Conservation (phyloP, 352 stramenopile genomes). For the Pythium brachiatum region DNA sequence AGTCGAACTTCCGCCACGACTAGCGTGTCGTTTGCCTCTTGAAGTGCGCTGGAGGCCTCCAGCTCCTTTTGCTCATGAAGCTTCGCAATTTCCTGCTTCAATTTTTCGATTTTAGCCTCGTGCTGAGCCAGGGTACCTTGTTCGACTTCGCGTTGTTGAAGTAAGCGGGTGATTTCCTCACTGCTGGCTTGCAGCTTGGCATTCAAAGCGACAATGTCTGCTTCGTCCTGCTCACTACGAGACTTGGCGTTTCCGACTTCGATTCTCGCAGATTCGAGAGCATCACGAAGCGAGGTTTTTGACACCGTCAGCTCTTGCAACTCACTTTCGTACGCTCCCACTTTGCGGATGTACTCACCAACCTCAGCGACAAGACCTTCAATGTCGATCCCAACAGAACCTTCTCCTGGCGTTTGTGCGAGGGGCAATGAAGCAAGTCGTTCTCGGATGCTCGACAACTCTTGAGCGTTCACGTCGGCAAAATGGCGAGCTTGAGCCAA, state of each 20-base stretch:
- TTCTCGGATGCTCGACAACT: slow-evolving; percentile 7
- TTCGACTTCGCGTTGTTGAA: slow-evolving; percentile 6
- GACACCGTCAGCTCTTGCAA: slow-evolving; percentile 11
- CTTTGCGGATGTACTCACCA: not conserved
- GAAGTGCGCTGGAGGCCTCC: not conserved
- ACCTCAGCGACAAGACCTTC: not conserved
- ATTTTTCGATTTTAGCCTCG: not conserved
- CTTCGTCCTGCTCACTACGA: slow-evolving; percentile 6
- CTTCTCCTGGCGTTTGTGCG: not conserved
- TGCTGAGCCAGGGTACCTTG: not conserved
- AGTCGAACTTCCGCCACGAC: slow-evolving; percentile 32
- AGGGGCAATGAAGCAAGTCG: slow-evolving; percentile 2
- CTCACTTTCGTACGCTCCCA: slow-evolving; percentile 12
- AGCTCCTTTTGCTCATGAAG: slow-evolving; percentile 9
- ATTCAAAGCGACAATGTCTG: slow-evolving; percentile 16
- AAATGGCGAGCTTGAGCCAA: slow-evolving; percentile 6
- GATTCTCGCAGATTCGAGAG: slow-evolving; percentile 1
- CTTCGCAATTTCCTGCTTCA: slow-evolving; percentile 6
- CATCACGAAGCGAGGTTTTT: slow-evolving; percentile 10
- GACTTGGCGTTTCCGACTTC: slow-evolving; percentile 4
- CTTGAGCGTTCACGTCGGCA: slow-evolving; percentile 2
- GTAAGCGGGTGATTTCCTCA: slow-evolving; percentile 2
- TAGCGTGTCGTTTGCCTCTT: slow-evolving; percentile 18
- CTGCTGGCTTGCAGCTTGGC: slow-evolving; percentile 4
- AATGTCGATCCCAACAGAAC: not conserved